Conservation (phyloP, 2,329 filamentous ascomycete species). For the Pseudofabraea citricarpa region DNA sequence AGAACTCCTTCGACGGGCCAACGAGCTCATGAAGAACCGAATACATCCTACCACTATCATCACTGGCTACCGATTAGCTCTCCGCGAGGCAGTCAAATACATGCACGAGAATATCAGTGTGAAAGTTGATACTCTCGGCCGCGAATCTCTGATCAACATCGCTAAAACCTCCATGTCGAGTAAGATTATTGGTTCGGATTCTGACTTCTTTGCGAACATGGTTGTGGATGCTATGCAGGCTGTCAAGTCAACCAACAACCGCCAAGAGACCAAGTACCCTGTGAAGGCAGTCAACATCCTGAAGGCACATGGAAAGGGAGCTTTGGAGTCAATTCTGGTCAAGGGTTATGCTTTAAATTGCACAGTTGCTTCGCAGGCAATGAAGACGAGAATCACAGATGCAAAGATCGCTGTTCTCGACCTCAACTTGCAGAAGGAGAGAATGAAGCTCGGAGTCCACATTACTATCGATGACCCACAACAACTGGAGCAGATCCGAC, state of each 20-base stretch:
- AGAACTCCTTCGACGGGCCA: constrained; percentile 86
- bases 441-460: constrained; percentile 98
- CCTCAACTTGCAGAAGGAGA: constrained; percentile 98
- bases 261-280: constrained; percentile 89
- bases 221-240: constrained; percentile 94
- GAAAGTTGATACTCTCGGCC: constrained; percentile 86
- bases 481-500: constrained; percentile 94
- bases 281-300: constrained; percentile 99
- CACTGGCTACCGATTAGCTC: constrained; percentile 90
- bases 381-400: constrained; percentile 87
- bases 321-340: constrained; percentile 80
- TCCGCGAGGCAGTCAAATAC: constrained; percentile 96
- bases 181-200: constrained; percentile 96
- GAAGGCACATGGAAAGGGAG: constrained; percentile 95
- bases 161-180: constrained; percentile 99
- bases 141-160: constrained; percentile 88
- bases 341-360: constrained; percentile 98
- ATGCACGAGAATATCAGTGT: constrained; percentile 98
- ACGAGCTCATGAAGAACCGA: constrained; percentile 99
- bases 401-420: constrained; percentile 96
- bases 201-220: constrained; percentile 96
- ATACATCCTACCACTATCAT: constrained; percentile 99
- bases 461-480: constrained; percentile 97
- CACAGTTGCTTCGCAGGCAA: constrained; percentile 96
- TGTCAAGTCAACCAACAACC: constrained; percentile 89